Percentiles rank a stretch among this genome's conserved stretches.
phyloP scores from a whole-genome alignment of 257 asterid species.

The Solanum tarijense region DNA sequence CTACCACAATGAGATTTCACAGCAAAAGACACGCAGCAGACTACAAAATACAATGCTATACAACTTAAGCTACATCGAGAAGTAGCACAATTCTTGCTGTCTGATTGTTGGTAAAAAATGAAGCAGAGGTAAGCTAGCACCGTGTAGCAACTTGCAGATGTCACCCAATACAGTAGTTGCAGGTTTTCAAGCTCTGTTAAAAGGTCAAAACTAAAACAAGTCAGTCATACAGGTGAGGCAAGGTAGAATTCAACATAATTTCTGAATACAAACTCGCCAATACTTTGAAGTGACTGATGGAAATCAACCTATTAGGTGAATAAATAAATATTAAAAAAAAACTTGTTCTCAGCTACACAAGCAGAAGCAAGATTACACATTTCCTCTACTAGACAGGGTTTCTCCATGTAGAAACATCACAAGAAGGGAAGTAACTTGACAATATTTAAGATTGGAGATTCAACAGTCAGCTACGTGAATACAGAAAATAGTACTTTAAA shows the following conservation, averaged over 20 bases:
- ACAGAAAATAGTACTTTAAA: neutral
- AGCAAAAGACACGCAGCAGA: slow-evolving; percentile 27
- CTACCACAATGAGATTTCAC: slow-evolving; percentile 31
- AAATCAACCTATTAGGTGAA: neutral
- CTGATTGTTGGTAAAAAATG: slow-evolving; percentile 25
- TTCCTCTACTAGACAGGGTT: neutral
- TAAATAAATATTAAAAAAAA: neutral
- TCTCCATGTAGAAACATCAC: neutral
- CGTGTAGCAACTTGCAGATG: slow-evolving; percentile 51
- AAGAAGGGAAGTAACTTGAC: neutral
- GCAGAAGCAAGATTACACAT: neutral
- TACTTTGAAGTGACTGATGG: neutral
- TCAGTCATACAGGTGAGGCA: neutral
- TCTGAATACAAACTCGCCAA: neutral
- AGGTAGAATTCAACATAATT: neutral
- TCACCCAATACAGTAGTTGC: slow-evolving; percentile 73
- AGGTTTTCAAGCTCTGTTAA: slow-evolving; percentile 65
- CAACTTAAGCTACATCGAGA: slow-evolving; percentile 23
- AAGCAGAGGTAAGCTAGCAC: slow-evolving; percentile 49
- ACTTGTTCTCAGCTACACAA: neutral
- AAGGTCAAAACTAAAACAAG: neutral
- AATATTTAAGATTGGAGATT: neutral
- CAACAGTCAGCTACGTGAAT: neutral
- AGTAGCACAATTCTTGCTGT: slow-evolving; percentile 3
- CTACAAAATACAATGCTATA: slow-evolving; percentile 32